Percentiles rank a stretch among this genome's conserved stretches.
These are phyloP conservation scores for Coemansia sp. DNA, from an alignment of 192 early-diverging fungal species.

Conservation along the genomic window DNA sequence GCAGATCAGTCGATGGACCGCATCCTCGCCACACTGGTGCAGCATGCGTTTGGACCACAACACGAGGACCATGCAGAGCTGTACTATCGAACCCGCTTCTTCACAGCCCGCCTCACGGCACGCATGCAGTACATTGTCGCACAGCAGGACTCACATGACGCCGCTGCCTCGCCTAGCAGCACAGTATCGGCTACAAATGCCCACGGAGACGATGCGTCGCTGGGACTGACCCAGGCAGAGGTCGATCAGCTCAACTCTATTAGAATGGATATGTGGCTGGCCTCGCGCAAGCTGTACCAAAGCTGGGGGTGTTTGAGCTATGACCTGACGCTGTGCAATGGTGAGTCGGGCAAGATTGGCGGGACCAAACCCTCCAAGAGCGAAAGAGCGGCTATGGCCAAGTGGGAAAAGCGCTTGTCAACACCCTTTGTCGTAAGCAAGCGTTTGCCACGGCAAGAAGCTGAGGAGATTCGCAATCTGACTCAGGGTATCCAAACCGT, in stretches of 20 bases:
- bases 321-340: conserved; percentile 44
- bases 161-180: not conserved
- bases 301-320: conserved; percentile 47
- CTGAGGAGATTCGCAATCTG: conserved; percentile 29
- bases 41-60: conserved; percentile 37
- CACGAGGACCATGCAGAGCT: conserved; percentile 22
- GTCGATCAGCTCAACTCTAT: conserved; percentile 43
- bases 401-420: conserved; percentile 35
- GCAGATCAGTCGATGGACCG: conserved; percentile 11
- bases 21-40: conserved; percentile 27
- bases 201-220: not conserved
- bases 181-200: not conserved
- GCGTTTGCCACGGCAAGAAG: conserved; percentile 23
- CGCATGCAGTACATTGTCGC: conserved; percentile 39
- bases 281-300: conserved; percentile 42
- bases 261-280: conserved; percentile 40
- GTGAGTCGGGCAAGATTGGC: conserved; percentile 1
- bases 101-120: conserved; percentile 41
- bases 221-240: conserved; percentile 26
- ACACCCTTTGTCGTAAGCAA: conserved; percentile 19
- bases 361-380: conserved; percentile 20
- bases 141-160: conserved; percentile 11
- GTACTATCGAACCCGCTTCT: conserved; percentile 49
- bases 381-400: conserved; percentile 24
- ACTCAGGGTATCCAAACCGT: conserved; percentile 21